Percentiles rank a stretch among this genome's conserved stretches.
Evolutionary conservation across 768 basidiomycete genomes (phyloP).

Genomic region (Sporobolomyces roseus): DNA sequence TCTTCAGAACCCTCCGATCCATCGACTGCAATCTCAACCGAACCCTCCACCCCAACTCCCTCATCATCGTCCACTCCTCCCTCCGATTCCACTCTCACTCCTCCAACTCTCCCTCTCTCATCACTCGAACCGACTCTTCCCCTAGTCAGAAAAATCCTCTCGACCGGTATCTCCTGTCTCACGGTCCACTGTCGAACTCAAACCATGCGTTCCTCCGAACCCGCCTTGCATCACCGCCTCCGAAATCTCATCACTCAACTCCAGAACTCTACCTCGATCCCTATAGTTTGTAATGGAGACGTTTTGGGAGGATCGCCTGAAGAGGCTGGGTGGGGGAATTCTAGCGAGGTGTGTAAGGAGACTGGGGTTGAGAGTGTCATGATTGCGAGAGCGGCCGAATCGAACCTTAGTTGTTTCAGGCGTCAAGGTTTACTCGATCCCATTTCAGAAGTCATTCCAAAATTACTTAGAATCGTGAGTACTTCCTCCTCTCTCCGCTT

Average conservation of each 20-base stretch:
- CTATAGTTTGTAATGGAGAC: constrained; percentile 91
- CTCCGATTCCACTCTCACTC: constrained; percentile 46
- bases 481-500: background rate
- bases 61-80: background rate
- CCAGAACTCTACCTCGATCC: constrained; percentile 51
- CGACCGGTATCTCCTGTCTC: constrained; percentile 79
- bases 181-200: constrained; percentile 94
- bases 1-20: no score
- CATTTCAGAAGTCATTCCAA: constrained; percentile 64
- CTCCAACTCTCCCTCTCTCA: no score
- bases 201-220: constrained; percentile 79
- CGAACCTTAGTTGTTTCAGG: constrained; percentile 85
- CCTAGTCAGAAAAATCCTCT: constrained; percentile 80
- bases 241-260: constrained; percentile 78
- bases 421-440: constrained; percentile 62
- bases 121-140: constrained; percentile 84
- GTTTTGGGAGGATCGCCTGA: constrained; percentile 54
- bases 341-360: constrained; percentile 55
- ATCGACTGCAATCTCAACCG: no score
- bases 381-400: constrained; percentile 92
- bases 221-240: constrained; percentile 72
- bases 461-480: constrained; percentile 68
- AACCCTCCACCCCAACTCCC: constrained; percentile 59
- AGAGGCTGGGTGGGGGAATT: constrained; percentile 59
- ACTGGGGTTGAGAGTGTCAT: constrained; percentile 77